Evolutionary conservation across 2,329 filamentous ascomycete genomes (phyloP).

Genomic region (Atkinsonella texensis): DNA sequence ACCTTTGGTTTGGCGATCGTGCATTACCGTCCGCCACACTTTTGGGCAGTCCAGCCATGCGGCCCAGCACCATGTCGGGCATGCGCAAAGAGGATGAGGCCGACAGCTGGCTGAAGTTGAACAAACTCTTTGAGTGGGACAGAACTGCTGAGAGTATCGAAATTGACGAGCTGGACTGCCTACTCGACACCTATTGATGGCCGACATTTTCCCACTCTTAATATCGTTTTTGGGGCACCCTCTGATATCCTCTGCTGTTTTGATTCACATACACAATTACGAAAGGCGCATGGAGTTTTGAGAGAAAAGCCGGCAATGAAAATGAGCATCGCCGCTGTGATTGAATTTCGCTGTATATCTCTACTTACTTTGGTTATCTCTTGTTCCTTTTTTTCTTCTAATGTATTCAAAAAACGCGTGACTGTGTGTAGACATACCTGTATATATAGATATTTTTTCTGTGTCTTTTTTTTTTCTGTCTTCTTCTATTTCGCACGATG

Average conservation of each 20-base stretch:
- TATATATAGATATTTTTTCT: neutral
- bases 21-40: conserved; percentile 27
- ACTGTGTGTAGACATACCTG: neutral
- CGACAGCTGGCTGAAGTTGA: conserved; percentile 29
- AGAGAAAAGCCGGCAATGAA: conserved; percentile 1
- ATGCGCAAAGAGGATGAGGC: conserved; percentile 26
- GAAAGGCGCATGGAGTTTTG: conserved; percentile 11
- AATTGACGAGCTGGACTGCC: conserved; percentile 81
- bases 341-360: neutral
- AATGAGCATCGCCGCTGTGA: neutral
- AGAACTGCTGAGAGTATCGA: conserved; percentile 79
- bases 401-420: neutral
- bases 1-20: conserved; percentile 38
- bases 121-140: conserved; percentile 41
- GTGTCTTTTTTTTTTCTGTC: conserved; percentile 8
- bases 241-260: conserved; percentile 1
- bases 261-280: conserved; percentile 7
- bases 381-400: neutral
- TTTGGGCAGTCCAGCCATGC: conserved; percentile 43
- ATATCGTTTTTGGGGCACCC: neutral
- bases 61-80: conserved; percentile 18
- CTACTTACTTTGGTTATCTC: neutral
- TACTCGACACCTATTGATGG: conserved; percentile 62
- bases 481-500: conserved; percentile 13
- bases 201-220: neutral